Evolutionary conservation across 2,329 filamentous ascomycete genomes (phyloP), one percentile per base, ranked within the genome.

Genomic region (Cercospora citrullina): DNA sequence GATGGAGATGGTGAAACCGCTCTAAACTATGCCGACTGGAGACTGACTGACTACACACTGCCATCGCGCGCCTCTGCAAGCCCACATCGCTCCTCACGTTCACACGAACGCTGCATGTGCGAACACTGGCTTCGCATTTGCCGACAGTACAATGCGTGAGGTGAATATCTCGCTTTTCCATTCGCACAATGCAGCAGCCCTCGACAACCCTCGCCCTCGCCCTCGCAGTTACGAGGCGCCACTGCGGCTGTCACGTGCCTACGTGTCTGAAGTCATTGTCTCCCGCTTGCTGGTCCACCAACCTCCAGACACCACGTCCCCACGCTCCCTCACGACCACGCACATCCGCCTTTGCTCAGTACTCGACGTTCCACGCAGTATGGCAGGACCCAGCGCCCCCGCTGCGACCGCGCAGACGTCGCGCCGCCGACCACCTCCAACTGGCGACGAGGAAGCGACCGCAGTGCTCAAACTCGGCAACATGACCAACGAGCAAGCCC

Each of bases 401-500:
- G 58, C 60, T 18, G 63, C 73, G 31, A 72, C 75, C 10, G 68
- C 67, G 14, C 70, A 72, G 57, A 75, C 74, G 60, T 79, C 78
- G 60, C 89, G 91, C 68, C 84, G 86, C 69, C 92, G 91, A 81
- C 90, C 89, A 71, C 83, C 85, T 55, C 87, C 87, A 59, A 86
- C 88, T 66, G 91, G 91, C 78, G 94, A 97, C 79, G 94, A 98
- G 80, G 93, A 97, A 83, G 94, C 94, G 26, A 89, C 90, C 60
- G 84, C 87, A 7, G 88, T 89, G 65, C 88, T 98, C 71, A 91
- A 90, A 79, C 90, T 99, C 10, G 95, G 95, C 81, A 94, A 97
- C 79, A 97, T 98, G 81, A 89, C 96, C 75, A 86, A 94, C 77
- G 93, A 96, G 72, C 93, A 95, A 78, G 94, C 94, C 5, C 85